These are phyloP conservation scores for Phytophthora sp. DNA, from an alignment of 352 stramenopile species.

Conservation along the genomic window DNA sequence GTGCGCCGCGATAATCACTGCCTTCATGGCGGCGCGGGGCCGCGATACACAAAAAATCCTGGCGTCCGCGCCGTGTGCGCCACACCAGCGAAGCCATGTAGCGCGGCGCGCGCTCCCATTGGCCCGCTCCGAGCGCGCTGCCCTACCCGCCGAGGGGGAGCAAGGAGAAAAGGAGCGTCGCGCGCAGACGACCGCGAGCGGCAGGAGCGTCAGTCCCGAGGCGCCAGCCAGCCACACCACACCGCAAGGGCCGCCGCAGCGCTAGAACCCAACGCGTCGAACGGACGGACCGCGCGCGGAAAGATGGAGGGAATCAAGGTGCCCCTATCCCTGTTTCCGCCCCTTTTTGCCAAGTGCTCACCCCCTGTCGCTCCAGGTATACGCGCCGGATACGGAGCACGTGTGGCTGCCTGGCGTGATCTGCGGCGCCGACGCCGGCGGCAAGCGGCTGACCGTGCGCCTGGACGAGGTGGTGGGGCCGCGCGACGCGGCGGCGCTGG, in stretches of 20 bases:
- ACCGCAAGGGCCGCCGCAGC: too few relatives aligned
- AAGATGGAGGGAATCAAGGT: constrained; percentile 75
- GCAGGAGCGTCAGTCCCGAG: constrained; percentile 11
- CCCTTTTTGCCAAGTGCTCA: not conserved
- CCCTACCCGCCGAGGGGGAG: constrained; percentile 17
- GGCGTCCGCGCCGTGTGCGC: too few relatives aligned
- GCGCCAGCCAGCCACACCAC: too few relatives aligned
- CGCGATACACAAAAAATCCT: constrained; percentile 6
- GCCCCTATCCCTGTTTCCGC: not conserved
- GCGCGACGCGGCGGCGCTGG: constrained; percentile 44
- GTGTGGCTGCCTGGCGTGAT: constrained; percentile 85
- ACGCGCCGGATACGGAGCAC: constrained; percentile 73
- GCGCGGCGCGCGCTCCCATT: constrained; percentile 11
- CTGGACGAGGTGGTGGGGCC: constrained; percentile 72
- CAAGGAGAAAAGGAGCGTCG: constrained; percentile 19
- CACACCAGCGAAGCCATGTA: constrained; percentile 34
- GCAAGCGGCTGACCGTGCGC: constrained; percentile 62
- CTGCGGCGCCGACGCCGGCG: constrained; percentile 46
- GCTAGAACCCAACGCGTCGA: constrained; percentile 10
- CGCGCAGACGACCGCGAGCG: constrained; percentile 27
- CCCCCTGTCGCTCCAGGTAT: constrained; percentile 52
- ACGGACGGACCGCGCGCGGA: not conserved
- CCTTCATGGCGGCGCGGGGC: constrained; percentile 2
- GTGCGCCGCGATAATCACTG: constrained; percentile 10
- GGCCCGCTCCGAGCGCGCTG: constrained; percentile 13